Evolutionary conservation across 768 basidiomycete genomes (phyloP), one percentile per base, ranked within the genome.

Genomic region (Mycena kentingensis): DNA sequence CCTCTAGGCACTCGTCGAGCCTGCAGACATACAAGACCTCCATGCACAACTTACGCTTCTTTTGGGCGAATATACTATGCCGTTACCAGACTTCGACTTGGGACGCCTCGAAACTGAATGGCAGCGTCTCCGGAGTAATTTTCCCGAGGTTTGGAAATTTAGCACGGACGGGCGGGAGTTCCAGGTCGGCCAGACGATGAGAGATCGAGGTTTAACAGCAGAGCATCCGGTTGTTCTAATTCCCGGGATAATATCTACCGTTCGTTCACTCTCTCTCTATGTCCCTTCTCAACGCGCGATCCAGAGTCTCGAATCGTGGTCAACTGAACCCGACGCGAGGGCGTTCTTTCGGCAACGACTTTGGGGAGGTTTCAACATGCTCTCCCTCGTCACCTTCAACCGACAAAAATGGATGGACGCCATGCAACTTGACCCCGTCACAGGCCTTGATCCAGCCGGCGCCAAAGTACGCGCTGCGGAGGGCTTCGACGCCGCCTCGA

Each of bases 261-360:
- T 88, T 54, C 47, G 82, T 67, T 21, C 15, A 25, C 15, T 46
- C 42, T 27, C 38, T 6, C 27, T 18, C 25, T 15, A 8, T 29
- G 8, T 44, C 27, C 15, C 25, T 36, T 24, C 49, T 44, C 53
- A 39, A 35, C n/a, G 46, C 22, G 21, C 18, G 27, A 21, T 24
- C 5, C 54, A 90, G 82, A 87, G 89, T 4, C 73, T 98, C 52
- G 95, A 98, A 65, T 93, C 90, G 6, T 99, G 97, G 96, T 88
- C 90, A 4, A 96, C 96, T 0, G 77, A 83, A 5, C 84, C 87
- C 0, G 90, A 91, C 51, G 90, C 93, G 57, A 82, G 90, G 5
- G 65, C 85, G 0, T 97, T 93, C 75, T 98, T 99, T 67, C 83
- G 95, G n/a, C 88, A 96, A 68, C 88, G 92, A 65, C 66, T 87